Conservation (phyloP, 345 rosid genomes). For the Eucalyptus fibrosa region DNA sequence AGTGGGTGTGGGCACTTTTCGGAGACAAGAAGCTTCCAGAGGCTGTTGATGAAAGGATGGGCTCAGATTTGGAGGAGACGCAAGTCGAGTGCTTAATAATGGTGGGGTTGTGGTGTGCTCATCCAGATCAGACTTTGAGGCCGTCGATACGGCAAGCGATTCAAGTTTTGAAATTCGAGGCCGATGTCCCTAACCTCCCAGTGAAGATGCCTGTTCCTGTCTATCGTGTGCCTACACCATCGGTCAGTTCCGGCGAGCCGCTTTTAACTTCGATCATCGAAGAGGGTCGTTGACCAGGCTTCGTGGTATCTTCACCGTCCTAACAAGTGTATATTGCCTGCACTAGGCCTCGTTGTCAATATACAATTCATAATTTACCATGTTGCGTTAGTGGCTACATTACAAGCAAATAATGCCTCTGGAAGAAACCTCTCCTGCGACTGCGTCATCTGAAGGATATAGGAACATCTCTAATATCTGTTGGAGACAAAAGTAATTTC, state of each 20-base stretch:
- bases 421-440: neutral
- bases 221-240: conserved; percentile 8
- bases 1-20: conserved; percentile 37
- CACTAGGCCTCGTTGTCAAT: neutral
- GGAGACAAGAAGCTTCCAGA: conserved; percentile 6
- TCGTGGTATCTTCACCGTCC: neutral
- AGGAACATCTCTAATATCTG: neutral
- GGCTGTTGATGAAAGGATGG: conserved; percentile 22
- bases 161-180: conserved; percentile 31
- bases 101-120: conserved; percentile 55
- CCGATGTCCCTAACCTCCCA: conserved; percentile 25
- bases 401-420: neutral
- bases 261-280: neutral
- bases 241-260: conserved; percentile 14
- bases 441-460: neutral
- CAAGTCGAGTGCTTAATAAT: conserved; percentile 26
- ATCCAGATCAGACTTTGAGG: conserved; percentile 27
- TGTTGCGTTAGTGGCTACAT: neutral
- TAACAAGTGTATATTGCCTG: neutral
- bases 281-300: conserved; percentile 12
- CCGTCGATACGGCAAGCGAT: conserved; percentile 45
- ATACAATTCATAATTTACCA: neutral
- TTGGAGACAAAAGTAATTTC: neutral
- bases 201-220: conserved; percentile 24
- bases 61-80: conserved; percentile 12